A percentile compares a stretch with the other conserved stretches of the same genome.
These are phyloP conservation scores for Rosa hybrid DNA, from an alignment of 331 rosid genomes.

Conservation along the genomic window DNA sequence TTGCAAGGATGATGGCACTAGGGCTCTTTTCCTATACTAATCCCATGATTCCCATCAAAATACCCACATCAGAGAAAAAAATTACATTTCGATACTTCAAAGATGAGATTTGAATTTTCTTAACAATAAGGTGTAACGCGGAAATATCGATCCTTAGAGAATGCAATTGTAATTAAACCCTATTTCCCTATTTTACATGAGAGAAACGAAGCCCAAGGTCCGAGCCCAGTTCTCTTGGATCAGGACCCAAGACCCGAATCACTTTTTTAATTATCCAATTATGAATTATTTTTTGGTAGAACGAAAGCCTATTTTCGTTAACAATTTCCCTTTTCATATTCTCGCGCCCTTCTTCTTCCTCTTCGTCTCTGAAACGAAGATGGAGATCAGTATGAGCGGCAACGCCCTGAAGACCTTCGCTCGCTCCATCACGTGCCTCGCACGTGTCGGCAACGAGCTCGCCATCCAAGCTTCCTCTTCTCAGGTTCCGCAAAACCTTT, in stretches of 20 bases:
- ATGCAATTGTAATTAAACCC: too few species aligned
- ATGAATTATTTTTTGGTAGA: background rate
- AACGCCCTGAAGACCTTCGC: constrained; percentile 79
- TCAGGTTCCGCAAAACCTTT: constrained; percentile 44
- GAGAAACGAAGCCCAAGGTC: background rate
- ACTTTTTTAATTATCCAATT: background rate
- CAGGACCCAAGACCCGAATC: background rate
- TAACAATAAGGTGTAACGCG: too few species aligned
- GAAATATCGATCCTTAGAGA: too few species aligned
- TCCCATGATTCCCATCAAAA: too few species aligned
- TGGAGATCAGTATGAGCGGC: constrained; percentile 74
- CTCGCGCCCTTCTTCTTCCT: constrained; percentile 5
- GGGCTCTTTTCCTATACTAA: too few species aligned
- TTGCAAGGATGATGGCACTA: too few species aligned
- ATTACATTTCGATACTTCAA: too few species aligned
- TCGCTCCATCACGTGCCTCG: constrained; percentile 84
- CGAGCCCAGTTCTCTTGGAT: background rate
- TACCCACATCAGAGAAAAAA: too few species aligned
- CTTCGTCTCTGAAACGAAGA: constrained; percentile 1
- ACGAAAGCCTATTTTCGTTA: background rate
- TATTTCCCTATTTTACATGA: too few species aligned
- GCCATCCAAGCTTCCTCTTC: constrained; percentile 82
- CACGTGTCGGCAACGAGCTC: constrained; percentile 89
- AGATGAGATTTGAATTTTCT: too few species aligned
- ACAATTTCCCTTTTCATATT: background rate